Conservation (phyloP, 805 yeast genomes). For the Teunomyces tritomae region DNA sequence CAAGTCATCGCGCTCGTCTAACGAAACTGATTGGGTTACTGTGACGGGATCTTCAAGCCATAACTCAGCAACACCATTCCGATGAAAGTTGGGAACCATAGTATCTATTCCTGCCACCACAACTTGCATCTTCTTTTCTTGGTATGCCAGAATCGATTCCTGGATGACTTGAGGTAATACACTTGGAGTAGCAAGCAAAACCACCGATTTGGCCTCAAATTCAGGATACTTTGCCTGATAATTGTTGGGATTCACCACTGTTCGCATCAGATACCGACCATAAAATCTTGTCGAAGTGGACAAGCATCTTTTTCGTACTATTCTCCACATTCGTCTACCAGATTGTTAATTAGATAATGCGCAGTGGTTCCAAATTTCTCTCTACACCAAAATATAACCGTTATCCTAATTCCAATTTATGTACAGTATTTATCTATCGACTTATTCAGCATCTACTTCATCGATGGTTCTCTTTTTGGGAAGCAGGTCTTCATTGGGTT, state of each 20-base stretch:
- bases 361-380: neutral
- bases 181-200: constrained; percentile 37
- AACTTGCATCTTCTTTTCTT: constrained; percentile 28
- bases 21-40: constrained; percentile 16
- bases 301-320: neutral
- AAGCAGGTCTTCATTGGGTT: neutral
- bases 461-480: constrained; percentile 20
- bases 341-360: neutral
- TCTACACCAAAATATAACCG: too few species aligned
- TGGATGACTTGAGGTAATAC: constrained; percentile 30
- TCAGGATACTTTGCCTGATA: constrained; percentile 4
- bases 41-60: constrained; percentile 31
- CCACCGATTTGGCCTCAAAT: constrained; percentile 26
- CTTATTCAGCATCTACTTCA: constrained; percentile 14
- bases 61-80: constrained; percentile 37
- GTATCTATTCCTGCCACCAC: constrained; percentile 43
- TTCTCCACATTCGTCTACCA: neutral
- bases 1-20: constrained; percentile 25
- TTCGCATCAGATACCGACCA: constrained; percentile 1
- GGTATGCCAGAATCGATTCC: constrained; percentile 24
- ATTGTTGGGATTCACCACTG: constrained; percentile 8
- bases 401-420: neutral
- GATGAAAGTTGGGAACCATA: constrained; percentile 27
- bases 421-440: neutral
- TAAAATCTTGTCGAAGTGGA: neutral